These are phyloP conservation scores for Penicillium sclerotigenum DNA, from an alignment of 2,329 filamentous ascomycete species.

Conservation along the genomic window DNA sequence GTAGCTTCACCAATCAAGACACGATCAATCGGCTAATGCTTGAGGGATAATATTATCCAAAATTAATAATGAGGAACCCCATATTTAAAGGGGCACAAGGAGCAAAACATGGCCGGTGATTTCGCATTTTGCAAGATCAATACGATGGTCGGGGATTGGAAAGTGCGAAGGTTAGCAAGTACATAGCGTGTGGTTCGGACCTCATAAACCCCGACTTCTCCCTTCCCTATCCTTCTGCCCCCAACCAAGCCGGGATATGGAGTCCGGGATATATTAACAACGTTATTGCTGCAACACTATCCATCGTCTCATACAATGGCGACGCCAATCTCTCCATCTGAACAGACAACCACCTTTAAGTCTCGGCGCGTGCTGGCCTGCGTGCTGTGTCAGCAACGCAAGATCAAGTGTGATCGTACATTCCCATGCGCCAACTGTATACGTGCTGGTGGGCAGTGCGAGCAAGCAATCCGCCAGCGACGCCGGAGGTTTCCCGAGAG, in stretches of 20 bases:
- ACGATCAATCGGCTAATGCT: neutral
- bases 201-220: neutral
- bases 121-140: neutral
- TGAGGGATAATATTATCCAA: neutral
- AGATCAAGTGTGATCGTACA: neutral
- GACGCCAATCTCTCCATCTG: neutral
- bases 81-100: neutral
- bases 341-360: neutral
- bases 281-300: neutral
- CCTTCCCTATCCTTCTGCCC: neutral
- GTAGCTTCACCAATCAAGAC: neutral
- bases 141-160: neutral
- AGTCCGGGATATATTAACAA: neutral
- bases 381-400: neutral
- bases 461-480: neutral
- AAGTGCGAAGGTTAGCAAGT: neutral
- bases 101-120: neutral
- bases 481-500: neutral
- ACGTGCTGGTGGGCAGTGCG: neutral
- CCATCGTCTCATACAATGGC: neutral
- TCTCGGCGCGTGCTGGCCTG: neutral
- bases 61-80: neutral
- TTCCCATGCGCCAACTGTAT: neutral
- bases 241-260: neutral
- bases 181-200: neutral